Evolutionary conservation across 2,329 filamentous ascomycete genomes (phyloP).

Genomic region (Amphichorda felina): DNA sequence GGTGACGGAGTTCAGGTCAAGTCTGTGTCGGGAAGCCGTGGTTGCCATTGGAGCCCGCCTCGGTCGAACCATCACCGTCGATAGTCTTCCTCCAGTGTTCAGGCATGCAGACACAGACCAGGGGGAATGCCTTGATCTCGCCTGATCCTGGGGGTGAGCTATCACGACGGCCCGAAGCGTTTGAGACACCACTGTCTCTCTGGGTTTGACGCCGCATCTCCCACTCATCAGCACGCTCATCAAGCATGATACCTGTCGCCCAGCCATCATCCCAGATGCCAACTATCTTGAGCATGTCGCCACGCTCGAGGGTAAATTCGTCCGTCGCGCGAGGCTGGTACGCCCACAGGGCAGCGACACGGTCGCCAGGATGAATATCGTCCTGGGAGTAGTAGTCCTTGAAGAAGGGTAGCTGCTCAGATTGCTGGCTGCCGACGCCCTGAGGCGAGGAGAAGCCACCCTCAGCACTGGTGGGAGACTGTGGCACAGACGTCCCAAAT

Average conservation of each 20-base stretch:
- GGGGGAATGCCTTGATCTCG: constrained; percentile 94
- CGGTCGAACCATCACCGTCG: constrained; percentile 69
- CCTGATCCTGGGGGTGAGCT: constrained; percentile 52
- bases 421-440: constrained; percentile 76
- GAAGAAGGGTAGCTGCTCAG: constrained; percentile 91
- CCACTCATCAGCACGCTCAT: constrained; percentile 82
- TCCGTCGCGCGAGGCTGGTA: constrained; percentile 91
- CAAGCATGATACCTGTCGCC: constrained; percentile 82
- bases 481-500: constrained; percentile 56
- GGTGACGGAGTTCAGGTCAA: neutral
- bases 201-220: constrained; percentile 65
- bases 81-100: constrained; percentile 97
- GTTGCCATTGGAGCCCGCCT: constrained; percentile 39
- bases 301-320: constrained; percentile 85
- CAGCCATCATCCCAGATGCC: constrained; percentile 99
- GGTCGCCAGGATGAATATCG: constrained; percentile 84
- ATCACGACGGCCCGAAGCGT: constrained; percentile 54
- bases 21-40: neutral
- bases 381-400: constrained; percentile 98
- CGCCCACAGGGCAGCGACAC: constrained; percentile 87
- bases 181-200: constrained; percentile 87
- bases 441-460: constrained; percentile 72
- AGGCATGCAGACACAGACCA: constrained; percentile 90
- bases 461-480: constrained; percentile 59
- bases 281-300: constrained; percentile 95